These are phyloP conservation scores for Centaurea solstitialis DNA, from an alignment of 129 eudicot species.

Conservation along the genomic window DNA sequence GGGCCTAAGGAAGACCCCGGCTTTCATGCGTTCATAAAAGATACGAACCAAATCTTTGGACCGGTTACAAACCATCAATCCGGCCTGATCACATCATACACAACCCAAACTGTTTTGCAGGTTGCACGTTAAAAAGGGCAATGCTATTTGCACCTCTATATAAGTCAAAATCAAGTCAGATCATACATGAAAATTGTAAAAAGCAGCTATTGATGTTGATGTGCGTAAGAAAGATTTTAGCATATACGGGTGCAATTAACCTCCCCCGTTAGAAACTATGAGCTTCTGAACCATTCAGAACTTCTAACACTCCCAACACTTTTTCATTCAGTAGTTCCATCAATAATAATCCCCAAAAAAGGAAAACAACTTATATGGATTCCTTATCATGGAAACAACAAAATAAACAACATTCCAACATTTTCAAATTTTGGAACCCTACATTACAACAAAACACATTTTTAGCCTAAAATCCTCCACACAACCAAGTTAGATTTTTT, in stretches of 20 bases:
- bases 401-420: conserved; percentile 22
- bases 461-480: conserved; percentile 25
- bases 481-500: conserved; percentile 27
- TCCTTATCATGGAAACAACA: neutral
- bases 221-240: too few relatives aligned
- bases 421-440: conserved; percentile 14
- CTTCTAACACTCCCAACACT: neutral
- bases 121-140: neutral
- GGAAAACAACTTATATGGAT: neutral
- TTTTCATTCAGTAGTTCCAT: neutral
- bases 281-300: neutral
- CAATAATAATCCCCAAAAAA: neutral
- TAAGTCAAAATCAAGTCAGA: too few relatives aligned
- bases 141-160: too few relatives aligned
- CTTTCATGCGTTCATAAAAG: neutral
- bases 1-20: too few relatives aligned
- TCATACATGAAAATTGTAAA: too few relatives aligned
- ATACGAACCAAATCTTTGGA: neutral
- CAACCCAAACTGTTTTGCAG: neutral
- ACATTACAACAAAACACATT: conserved; percentile 14
- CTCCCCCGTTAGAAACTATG: too few relatives aligned
- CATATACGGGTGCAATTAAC: too few relatives aligned
- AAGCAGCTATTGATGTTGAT: too few relatives aligned
- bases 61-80: neutral
- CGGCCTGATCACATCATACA: neutral